Evolutionary conservation across 1,284 basidiomycete genomes (phyloP).

Genomic region (Heliocybe sulcata): DNA sequence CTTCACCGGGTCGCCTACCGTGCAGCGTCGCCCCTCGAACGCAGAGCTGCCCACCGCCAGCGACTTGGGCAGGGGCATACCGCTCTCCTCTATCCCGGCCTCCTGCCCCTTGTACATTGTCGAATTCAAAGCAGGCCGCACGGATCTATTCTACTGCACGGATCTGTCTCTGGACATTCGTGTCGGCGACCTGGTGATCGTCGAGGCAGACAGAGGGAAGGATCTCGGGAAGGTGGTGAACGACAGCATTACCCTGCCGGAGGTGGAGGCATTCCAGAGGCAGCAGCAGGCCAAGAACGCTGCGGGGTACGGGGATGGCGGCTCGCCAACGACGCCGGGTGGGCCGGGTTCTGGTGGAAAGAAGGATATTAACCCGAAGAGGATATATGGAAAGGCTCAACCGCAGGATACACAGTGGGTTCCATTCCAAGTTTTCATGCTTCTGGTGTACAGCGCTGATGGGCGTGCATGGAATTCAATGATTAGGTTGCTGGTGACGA

Average conservation of each 20-base stretch:
- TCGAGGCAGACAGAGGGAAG: slow-evolving; percentile 93
- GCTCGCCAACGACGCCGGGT: slow-evolving; percentile 47
- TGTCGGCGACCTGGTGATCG: slow-evolving; percentile 89
- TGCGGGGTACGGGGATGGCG: slow-evolving; percentile 27
- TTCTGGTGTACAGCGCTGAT: background rate
- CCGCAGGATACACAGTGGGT: slow-evolving; percentile 80
- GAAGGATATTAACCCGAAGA: slow-evolving; percentile 95
- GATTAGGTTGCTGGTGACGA: slow-evolving; percentile 63
- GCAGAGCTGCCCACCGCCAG: slow-evolving; percentile 35
- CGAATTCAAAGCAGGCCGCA: slow-evolving; percentile 95
- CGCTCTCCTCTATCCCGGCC: slow-evolving; percentile 74
- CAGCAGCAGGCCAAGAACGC: slow-evolving; percentile 41
- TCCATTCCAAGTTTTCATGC: background rate
- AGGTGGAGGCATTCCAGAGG: slow-evolving; percentile 88
- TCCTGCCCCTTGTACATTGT: slow-evolving; percentile 92
- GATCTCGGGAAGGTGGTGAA: slow-evolving; percentile 90
- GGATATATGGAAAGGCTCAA: slow-evolving; percentile 92
- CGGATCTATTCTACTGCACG: slow-evolving; percentile 88
- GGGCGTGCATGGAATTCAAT: slow-evolving; percentile 4
- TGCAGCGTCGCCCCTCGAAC: slow-evolving; percentile 45
- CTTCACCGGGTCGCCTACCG: slow-evolving; percentile 7
- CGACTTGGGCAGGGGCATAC: slow-evolving; percentile 87
- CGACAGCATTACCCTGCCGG: slow-evolving; percentile 83
- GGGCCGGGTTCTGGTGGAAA: slow-evolving; percentile 31
- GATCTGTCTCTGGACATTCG: slow-evolving; percentile 60